These are phyloP conservation scores for Coemansia sp. DNA, from an alignment of 192 early-diverging fungal genomes.

Conservation along the genomic window DNA sequence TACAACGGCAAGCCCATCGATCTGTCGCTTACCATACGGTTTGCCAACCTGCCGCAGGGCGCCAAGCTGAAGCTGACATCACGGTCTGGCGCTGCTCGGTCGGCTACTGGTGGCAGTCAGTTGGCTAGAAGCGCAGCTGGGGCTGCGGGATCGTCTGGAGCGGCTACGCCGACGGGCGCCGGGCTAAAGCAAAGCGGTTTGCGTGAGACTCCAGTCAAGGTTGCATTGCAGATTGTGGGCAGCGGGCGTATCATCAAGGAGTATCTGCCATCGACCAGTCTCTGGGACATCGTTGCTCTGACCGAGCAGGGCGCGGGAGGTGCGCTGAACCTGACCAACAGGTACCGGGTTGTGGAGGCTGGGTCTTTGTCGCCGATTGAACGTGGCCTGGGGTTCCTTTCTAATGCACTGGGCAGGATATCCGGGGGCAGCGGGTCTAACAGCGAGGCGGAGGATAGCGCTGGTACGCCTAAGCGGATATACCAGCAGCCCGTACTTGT, in stretches of 20 bases:
- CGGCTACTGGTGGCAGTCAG: too few species aligned
- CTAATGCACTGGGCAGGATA: neutral
- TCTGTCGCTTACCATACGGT: conserved; percentile 69
- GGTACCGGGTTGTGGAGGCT: conserved; percentile 6
- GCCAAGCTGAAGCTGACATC: conserved; percentile 66
- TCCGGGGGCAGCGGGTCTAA: neutral
- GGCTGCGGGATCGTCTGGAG: too few species aligned
- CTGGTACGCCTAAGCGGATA: neutral
- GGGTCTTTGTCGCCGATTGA: conserved; percentile 2
- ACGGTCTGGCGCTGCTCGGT: conserved; percentile 12
- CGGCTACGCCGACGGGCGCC: too few species aligned
- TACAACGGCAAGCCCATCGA: conserved; percentile 67
- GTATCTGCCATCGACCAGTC: conserved; percentile 55
- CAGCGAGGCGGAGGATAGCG: neutral
- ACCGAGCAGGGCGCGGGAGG: conserved; percentile 20
- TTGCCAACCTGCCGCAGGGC: conserved; percentile 76
- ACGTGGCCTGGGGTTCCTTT: neutral
- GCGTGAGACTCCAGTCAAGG: conserved; percentile 36
- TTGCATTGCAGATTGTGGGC: conserved; percentile 77
- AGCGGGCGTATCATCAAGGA: conserved; percentile 62
- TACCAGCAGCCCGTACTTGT: conserved; percentile 38
- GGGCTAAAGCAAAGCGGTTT: too few species aligned
- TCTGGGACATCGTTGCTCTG: conserved; percentile 60
- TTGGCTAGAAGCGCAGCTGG: too few species aligned
- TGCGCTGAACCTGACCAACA: conserved; percentile 29